These are phyloP conservation scores for Phytopythium montanum DNA, from an alignment of 352 stramenopile species.

Conservation along the genomic window DNA sequence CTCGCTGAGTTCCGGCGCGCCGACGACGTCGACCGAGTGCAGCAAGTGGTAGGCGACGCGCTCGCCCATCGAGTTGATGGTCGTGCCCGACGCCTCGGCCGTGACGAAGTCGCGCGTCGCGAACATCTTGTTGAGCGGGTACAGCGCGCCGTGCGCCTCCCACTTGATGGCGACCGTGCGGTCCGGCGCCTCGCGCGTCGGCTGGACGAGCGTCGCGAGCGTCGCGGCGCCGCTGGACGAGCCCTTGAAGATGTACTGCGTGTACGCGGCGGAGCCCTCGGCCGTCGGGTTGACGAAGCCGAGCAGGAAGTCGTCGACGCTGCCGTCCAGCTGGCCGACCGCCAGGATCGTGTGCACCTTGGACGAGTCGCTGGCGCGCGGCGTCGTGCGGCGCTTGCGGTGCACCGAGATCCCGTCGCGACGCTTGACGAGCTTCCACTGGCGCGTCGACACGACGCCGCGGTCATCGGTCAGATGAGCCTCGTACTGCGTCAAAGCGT, in stretches of 20 bases:
- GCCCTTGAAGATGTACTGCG: constrained; percentile 22
- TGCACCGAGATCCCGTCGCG: constrained; percentile 26
- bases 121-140: constrained; percentile 14
- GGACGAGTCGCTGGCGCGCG: constrained; percentile 10
- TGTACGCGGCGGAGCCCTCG: constrained; percentile 31
- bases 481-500: constrained; percentile 24
- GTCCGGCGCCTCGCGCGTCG: constrained; percentile 21
- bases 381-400: constrained; percentile 15
- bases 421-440: constrained; percentile 34
- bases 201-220: constrained; percentile 18
- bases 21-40: constrained; percentile 12
- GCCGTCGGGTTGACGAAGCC: constrained; percentile 23
- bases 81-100: constrained; percentile 8
- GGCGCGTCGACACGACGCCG: constrained; percentile 15
- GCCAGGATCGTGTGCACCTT: constrained; percentile 18
- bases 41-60: constrained; percentile 24
- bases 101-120: constrained; percentile 11
- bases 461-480: constrained; percentile 26
- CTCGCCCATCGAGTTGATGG: constrained; percentile 16
- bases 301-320: constrained; percentile 21
- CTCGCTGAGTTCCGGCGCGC: constrained; percentile 5
- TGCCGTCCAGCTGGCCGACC: constrained; percentile 14
- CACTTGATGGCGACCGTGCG: constrained; percentile 28
- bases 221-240: constrained; percentile 19
- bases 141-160: constrained; percentile 17